phyloP scores from a whole-genome alignment of 306 rosid species.

The Rosa lucieae region DNA sequence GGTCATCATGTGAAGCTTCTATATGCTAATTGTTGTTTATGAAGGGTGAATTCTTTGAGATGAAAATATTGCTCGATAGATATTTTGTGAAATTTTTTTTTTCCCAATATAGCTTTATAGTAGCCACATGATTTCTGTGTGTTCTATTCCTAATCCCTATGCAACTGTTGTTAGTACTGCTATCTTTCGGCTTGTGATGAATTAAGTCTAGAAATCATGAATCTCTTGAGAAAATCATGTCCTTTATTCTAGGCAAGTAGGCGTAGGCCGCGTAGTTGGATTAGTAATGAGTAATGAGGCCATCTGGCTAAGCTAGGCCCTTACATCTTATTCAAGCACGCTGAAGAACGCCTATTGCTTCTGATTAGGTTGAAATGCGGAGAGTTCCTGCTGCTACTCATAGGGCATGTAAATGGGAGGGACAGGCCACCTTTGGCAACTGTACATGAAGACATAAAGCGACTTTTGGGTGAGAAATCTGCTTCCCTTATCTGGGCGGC shows the following conservation, averaged over 20 bases:
- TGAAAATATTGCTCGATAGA: neutral
- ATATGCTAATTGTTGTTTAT: neutral
- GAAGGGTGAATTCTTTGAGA: neutral
- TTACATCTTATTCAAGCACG: neutral
- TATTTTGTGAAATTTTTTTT: neutral
- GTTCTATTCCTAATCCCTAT: neutral
- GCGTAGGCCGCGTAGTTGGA: neutral
- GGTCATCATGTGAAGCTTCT: neutral
- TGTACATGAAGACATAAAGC: constrained; percentile 79
- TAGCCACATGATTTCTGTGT: neutral
- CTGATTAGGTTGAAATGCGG: constrained; percentile 86
- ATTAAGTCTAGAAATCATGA: neutral
- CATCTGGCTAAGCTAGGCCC: neutral
- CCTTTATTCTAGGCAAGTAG: neutral
- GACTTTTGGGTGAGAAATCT: constrained; percentile 85
- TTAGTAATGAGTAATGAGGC: neutral
- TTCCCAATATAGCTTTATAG: neutral
- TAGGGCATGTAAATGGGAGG: constrained; percentile 85
- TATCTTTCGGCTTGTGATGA: neutral
- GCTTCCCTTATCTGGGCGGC: constrained; percentile 99
- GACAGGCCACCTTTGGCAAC: constrained; percentile 74
- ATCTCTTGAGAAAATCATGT: neutral
- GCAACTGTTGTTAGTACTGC: neutral
- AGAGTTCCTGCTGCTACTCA: constrained; percentile 78
- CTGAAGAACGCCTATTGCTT: constrained; percentile 10